Evolutionary conservation across 441 rosid species (phyloP), one percentile per base, ranked within the genome.

Genomic region (Populus trichocarpa): DNA sequence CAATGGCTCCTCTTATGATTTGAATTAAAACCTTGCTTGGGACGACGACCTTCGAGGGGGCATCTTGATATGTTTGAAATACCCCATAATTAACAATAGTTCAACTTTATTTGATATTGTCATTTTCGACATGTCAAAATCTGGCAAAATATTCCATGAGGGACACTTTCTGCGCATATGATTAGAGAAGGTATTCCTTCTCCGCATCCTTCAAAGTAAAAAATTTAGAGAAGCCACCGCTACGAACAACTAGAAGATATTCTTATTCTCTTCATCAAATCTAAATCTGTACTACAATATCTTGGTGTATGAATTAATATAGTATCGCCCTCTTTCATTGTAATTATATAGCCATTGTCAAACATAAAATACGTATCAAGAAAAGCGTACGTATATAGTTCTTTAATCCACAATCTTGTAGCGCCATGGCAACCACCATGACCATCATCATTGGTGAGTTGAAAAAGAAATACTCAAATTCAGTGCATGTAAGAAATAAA

Each of bases 401-500:
- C 38, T 78, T 82, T 72, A 38, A 72, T 74, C 77, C 77, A 25
- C 75, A 30, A 67, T 84, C 78, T 79, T 73, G 8, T 25, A 32
- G 73, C 69, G 28, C 73, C 63, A 81, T 81, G 79, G 77, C 40
- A 50, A 35, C 57, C 79, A 88, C 81, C 81, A 84, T 80, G 78
- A 71, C 63, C 80, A 79, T 85, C 86, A 87, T 87, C 89, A 89
- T 63, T 87, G 88, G 88, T 70, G 75, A 84, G 78, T 84, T 87
- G 85, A 83, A 72, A 77, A 59, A 81, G 67, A 69, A 79, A 59
- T 26, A 70, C 85, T 63, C 66, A 4, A 10, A 8, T 63, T 63
- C 66, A 63, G 66, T 63, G 66, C 66, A 23, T 63, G 7, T 63
- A 5, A 10, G 28, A 22, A 11, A 4, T 63, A 10, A 23, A 59